phyloP scores from a whole-genome alignment of 805 yeast species.

The Groenewaldozyma tartarivorans region DNA sequence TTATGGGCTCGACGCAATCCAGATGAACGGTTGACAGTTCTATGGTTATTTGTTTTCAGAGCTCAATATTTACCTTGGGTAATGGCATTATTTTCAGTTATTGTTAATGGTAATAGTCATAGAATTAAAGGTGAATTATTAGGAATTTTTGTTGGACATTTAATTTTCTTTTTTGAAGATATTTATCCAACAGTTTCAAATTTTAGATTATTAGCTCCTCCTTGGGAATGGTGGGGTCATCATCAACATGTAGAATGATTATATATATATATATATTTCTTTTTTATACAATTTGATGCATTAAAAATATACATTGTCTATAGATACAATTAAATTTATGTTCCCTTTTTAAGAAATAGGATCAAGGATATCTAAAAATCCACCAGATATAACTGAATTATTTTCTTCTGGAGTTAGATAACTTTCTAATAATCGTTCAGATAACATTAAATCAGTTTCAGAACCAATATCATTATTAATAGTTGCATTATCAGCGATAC shows the following conservation, averaged over 20 bases:
- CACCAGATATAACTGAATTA: constrained; percentile 7
- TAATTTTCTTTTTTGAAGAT: constrained; percentile 32
- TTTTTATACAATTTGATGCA: too few species aligned
- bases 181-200: constrained; percentile 33
- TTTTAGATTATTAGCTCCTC: constrained; percentile 31
- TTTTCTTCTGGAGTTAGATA: constrained; percentile 20
- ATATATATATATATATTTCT: constrained; percentile 1
- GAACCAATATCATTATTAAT: too few species aligned
- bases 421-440: constrained; percentile 10
- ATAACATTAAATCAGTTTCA: neutral
- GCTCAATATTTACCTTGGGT: constrained; percentile 39
- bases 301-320: too few species aligned
- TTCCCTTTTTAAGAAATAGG: constrained; percentile 4
- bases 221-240: constrained; percentile 27
- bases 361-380: constrained; percentile 13
- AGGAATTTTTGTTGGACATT: constrained; percentile 37
- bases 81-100: constrained; percentile 21
- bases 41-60: constrained; percentile 34
- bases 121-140: constrained; percentile 21
- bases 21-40: constrained; percentile 29
- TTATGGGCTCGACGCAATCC: constrained; percentile 41
- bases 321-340: too few species aligned
- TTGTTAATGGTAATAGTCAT: constrained; percentile 9
- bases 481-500: too few species aligned
- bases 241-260: constrained; percentile 1